A percentile compares a stretch with the other conserved stretches of the same genome.
These are phyloP conservation scores for Dictyostelium brefeldianum DNA, from an alignment of 78 protist genomes.

Conservation along the genomic window DNA sequence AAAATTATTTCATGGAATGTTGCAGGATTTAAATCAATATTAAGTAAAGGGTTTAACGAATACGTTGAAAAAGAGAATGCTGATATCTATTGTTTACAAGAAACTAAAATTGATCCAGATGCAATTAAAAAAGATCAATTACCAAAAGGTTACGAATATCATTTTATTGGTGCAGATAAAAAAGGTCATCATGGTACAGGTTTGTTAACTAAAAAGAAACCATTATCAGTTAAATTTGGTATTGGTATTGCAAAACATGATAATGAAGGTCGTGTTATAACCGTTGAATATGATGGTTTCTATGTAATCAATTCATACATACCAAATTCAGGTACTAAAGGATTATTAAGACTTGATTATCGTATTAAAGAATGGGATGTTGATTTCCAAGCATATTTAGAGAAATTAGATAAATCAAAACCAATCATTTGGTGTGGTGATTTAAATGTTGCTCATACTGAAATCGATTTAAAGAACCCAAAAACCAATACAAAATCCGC, in stretches of 20 bases:
- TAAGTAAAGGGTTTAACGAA: constrained; percentile 43
- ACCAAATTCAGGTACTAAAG: constrained; percentile 81
- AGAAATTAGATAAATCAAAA: constrained; percentile 47
- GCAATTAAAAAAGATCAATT: background rate
- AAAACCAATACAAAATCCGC: constrained; percentile 77
- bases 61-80: constrained; percentile 79
- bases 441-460: constrained; percentile 83
- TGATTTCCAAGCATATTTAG: constrained; percentile 61
- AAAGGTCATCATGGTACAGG: constrained; percentile 72
- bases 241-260: constrained; percentile 79
- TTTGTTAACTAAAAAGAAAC: constrained; percentile 50
- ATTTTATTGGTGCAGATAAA: constrained; percentile 15
- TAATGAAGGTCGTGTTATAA: constrained; percentile 84
- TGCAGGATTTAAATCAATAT: constrained; percentile 71
- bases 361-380: constrained; percentile 87
- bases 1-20: constrained; percentile 85
- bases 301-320: constrained; percentile 80
- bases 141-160: constrained; percentile 57
- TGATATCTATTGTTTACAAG: constrained; percentile 87
- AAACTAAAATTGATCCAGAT: constrained; percentile 77
- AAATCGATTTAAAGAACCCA: constrained; percentile 85
- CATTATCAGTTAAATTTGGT: constrained; percentile 59
- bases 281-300: constrained; percentile 76
- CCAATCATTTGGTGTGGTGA: constrained; percentile 91
- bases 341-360: constrained; percentile 37